phyloP scores from a whole-genome alignment of 2,329 filamentous ascomycete species.

The Ceratocystis destructans region DNA sequence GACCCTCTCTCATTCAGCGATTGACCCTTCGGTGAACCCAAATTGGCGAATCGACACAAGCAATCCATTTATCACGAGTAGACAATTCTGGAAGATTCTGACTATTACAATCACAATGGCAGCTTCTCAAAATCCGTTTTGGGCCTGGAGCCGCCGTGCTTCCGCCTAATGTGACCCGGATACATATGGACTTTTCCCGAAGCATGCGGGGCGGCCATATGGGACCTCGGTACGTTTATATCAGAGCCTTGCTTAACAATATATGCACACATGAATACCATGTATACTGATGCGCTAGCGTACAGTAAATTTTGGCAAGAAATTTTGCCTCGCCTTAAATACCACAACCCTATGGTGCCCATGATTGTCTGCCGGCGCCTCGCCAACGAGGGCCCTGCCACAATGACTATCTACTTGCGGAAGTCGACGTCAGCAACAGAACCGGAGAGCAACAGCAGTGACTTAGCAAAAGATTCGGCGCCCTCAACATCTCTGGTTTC shows the following conservation, averaged over 20 bases:
- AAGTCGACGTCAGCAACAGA: conserved; percentile 24
- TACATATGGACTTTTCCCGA: conserved; percentile 59
- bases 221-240: conserved; percentile 49
- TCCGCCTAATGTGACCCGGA: conserved; percentile 58
- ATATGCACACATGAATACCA: conserved; percentile 19
- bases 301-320: conserved; percentile 76
- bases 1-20: not conserved
- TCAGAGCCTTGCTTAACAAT: conserved; percentile 20
- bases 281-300: not conserved
- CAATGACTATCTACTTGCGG: conserved; percentile 52
- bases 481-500: conserved; percentile 31
- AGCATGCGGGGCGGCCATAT: conserved; percentile 52
- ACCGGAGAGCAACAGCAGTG: not conserved
- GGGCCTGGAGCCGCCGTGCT: conserved; percentile 75
- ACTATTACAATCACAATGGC: conserved; percentile 20
- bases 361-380: conserved; percentile 65
- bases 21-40: not conserved
- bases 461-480: conserved; percentile 22
- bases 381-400: conserved; percentile 42
- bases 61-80: not conserved
- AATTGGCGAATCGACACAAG: not conserved
- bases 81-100: not conserved
- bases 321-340: conserved; percentile 78
- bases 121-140: conserved; percentile 63
- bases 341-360: conserved; percentile 72